A percentile compares a stretch with the other conserved stretches of the same genome.
Conservation (phyloP, 2,329 filamentous ascomycete species). For the Camillea tinctor region DNA sequence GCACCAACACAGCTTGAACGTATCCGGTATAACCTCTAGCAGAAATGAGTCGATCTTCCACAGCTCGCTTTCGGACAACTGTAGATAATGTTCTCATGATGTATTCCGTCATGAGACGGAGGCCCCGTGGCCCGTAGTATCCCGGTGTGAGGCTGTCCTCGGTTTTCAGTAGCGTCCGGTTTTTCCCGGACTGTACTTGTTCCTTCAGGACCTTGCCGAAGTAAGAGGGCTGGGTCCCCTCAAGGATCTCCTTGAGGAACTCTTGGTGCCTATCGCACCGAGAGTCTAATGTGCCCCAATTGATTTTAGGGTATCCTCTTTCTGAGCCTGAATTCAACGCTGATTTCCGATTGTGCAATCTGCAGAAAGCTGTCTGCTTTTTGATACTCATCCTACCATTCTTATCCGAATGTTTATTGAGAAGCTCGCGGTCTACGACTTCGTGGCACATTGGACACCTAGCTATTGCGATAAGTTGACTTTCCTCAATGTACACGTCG, state of each 20-base stretch:
- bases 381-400: constrained; percentile 52
- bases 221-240: constrained; percentile 53
- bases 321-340: constrained; percentile 48
- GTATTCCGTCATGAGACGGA: constrained; percentile 68
- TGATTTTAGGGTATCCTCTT: constrained; percentile 66
- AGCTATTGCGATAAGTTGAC: constrained; percentile 21
- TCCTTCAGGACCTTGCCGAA: constrained; percentile 58
- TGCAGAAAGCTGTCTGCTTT: constrained; percentile 63
- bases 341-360: constrained; percentile 56
- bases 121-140: constrained; percentile 79
- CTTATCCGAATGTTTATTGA: constrained; percentile 53
- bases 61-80: constrained; percentile 59
- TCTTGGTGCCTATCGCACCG: constrained; percentile 58
- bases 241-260: constrained; percentile 58
- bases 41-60: constrained; percentile 64
- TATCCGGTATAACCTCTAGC: constrained; percentile 66
- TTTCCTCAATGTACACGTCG: constrained; percentile 14
- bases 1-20: constrained; percentile 73
- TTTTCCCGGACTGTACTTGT: constrained; percentile 55
- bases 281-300: constrained; percentile 62
- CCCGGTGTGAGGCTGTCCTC: constrained; percentile 65
- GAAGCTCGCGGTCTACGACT: constrained; percentile 51
- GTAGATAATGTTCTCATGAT: constrained; percentile 61
- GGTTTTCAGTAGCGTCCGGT: constrained; percentile 58
- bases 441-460: constrained; percentile 68